phyloP scores from a whole-genome alignment of 1,284 basidiomycete genomes.

The Apiotrichum akiyoshidainum region DNA sequence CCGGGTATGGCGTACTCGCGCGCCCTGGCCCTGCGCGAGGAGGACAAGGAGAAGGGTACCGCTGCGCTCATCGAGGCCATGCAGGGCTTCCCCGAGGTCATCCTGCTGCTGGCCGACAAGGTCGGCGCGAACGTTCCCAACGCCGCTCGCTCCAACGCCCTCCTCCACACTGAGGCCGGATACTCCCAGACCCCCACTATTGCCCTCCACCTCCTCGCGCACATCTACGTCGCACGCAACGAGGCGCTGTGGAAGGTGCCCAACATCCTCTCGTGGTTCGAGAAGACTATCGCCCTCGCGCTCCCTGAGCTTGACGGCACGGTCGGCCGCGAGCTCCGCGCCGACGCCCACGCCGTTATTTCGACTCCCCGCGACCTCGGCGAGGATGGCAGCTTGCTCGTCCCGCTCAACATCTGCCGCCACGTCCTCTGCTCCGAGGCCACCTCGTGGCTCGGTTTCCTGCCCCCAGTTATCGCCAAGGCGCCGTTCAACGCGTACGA shows the following conservation, averaged over 20 bases:
- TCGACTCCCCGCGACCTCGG: constrained; percentile 42
- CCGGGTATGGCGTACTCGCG: constrained; percentile 78
- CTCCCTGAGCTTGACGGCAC: constrained; percentile 29
- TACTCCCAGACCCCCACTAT: constrained; percentile 56
- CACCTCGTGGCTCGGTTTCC: constrained; percentile 64
- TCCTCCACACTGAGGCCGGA: constrained; percentile 68
- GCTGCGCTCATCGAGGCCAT: constrained; percentile 69
- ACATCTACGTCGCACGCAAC: constrained; percentile 77
- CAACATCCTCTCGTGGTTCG: constrained; percentile 65
- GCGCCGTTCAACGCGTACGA: constrained; percentile 66
- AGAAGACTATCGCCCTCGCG: constrained; percentile 49
- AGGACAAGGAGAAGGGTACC: constrained; percentile 63
- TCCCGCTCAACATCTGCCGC: constrained; percentile 59
- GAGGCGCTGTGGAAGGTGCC: constrained; percentile 75
- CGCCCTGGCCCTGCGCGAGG: constrained; percentile 65
- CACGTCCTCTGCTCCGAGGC: constrained; percentile 68
- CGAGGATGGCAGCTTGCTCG: constrained; percentile 20
- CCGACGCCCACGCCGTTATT: constrained; percentile 47
- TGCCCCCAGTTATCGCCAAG: constrained; percentile 58
- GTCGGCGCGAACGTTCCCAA: constrained; percentile 65
- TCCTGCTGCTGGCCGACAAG: constrained; percentile 77
- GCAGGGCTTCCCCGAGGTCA: constrained; percentile 70
- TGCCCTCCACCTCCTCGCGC: constrained; percentile 63
- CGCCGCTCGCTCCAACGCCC: constrained; percentile 59
- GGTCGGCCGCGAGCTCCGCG: constrained; percentile 26